Evolutionary conservation across 208 protist genomes (phyloP), one percentile per base, ranked within the genome.

Genomic region (Wallacemonas sp.): DNA sequence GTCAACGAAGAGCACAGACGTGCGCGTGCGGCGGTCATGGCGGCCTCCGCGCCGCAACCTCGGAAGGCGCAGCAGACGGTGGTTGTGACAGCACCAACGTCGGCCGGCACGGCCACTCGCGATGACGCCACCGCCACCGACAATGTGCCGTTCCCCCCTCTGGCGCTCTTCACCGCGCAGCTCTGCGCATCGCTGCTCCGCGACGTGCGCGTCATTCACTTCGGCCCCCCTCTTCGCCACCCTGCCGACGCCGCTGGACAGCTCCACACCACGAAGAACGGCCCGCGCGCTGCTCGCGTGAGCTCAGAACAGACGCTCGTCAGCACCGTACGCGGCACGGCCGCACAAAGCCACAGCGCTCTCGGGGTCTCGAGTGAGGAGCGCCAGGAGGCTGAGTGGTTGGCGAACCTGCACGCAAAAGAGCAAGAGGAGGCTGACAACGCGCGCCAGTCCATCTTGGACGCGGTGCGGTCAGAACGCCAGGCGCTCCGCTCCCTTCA

Each of bases 401-500:
- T 60, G 24, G 58, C 61, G 17, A 79, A 79, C 27, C 62, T 65
- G 32, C 53, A 55, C 21, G 21, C 53, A n/a, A 24, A 87, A n/a
- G 61, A 71, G 42, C 48, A 76, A 38, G 85, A 90, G 63, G 71
- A 89, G 39, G 53, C 61, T 5, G 58, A 62, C 3, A 55, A 69
- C 44, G 63, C 80, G 6, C 62, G 69, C 1, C 19, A 63, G 26
- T 46, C 53, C 13, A 76, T 76, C 30, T 64, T 65, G 32, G 59
- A 55, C n/a, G n/a, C 41, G 26, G 27, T 91, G 21, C 58, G 65
- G 46, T 39, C 68, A 32, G 85, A 91, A 61, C 66, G 71, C 30
- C 81, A 73, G 9, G 27, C 69, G 37, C 64, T 87, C 55, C 75
- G 94, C 17, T 79, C 86, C 42, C 72, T 75, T 37, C 66, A 90